Percentiles rank a stretch among this genome's conserved stretches.
Evolutionary conservation across 106 monocot species (phyloP).

Genomic region (Apostasia ramifera): DNA sequence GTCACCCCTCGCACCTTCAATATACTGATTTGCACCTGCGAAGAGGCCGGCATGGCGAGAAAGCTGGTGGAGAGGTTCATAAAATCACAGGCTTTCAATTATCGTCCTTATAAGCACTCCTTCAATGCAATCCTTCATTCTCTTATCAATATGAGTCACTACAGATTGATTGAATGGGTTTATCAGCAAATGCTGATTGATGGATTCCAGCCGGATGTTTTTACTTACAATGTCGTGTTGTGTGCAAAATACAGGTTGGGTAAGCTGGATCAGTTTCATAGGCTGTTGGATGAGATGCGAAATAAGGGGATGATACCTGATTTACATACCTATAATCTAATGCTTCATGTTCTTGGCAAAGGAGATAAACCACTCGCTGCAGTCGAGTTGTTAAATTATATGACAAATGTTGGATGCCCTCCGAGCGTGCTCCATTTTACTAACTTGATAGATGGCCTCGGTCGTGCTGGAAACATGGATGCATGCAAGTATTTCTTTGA

Average conservation of each 20-base stretch:
- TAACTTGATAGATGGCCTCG: conserved; percentile 77
- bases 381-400: conserved; percentile 70
- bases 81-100: conserved; percentile 65
- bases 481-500: conserved; percentile 92
- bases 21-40: conserved; percentile 52
- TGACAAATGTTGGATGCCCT: conserved; percentile 54
- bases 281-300: conserved; percentile 72
- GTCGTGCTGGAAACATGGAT: conserved; percentile 73
- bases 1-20: conserved; percentile 71
- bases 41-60: conserved; percentile 56
- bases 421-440: conserved; percentile 88
- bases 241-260: conserved; percentile 74
- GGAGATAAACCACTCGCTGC: conserved; percentile 87
- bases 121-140: conserved; percentile 84
- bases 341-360: conserved; percentile 86
- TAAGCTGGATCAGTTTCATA: conserved; percentile 76
- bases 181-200: conserved; percentile 60
- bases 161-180: conserved; percentile 84
- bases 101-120: conserved; percentile 72
- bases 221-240: conserved; percentile 83
- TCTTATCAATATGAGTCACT: conserved; percentile 51
- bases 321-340: conserved; percentile 71
- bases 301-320: conserved; percentile 58
- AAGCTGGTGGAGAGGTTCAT: conserved; percentile 72
- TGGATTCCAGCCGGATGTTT: conserved; percentile 51